Evolutionary conservation across 2,329 filamentous ascomycete genomes (phyloP).

Genomic region (Colletotrichum siamense): DNA sequence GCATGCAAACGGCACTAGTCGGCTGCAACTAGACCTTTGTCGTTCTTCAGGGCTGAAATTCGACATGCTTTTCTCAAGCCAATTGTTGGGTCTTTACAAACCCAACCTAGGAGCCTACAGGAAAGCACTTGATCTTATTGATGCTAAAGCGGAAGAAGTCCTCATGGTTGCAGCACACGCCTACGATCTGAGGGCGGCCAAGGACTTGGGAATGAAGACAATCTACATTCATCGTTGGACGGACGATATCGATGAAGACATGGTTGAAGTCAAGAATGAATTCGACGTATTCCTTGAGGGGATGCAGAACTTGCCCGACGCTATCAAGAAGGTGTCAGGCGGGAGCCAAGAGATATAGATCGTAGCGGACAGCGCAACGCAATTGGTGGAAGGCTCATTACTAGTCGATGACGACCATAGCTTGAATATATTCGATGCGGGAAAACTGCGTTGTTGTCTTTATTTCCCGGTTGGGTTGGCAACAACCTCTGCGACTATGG

Average conservation of each 20-base stretch:
- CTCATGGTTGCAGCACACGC: conserved; percentile 60
- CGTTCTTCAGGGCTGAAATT: conserved; percentile 53
- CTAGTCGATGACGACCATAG: neutral
- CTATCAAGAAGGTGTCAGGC: conserved; percentile 4
- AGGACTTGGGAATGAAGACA: conserved; percentile 52
- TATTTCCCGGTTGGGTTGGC: conserved; percentile 12
- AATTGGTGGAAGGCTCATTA: neutral
- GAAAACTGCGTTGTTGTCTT: neutral
- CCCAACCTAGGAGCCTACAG: conserved; percentile 52
- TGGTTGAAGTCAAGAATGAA: conserved; percentile 42
- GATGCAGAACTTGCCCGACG: conserved; percentile 22
- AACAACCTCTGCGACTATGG: conserved; percentile 41
- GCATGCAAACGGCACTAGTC: conserved; percentile 59
- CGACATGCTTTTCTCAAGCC: conserved; percentile 57
- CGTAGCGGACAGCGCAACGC: neutral
- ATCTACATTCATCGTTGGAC: conserved; percentile 59
- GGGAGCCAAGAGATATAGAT: neutral
- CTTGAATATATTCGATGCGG: neutral
- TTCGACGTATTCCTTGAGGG: conserved; percentile 38
- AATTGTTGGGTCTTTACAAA: conserved; percentile 55
- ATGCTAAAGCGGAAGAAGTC: conserved; percentile 49
- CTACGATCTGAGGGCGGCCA: conserved; percentile 57
- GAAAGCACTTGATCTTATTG: conserved; percentile 49
- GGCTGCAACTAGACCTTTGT: conserved; percentile 58
- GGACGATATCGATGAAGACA: conserved; percentile 55